These are phyloP conservation scores for Neospermospora avenae DNA, from an alignment of 2,329 filamentous ascomycete species.

Conservation along the genomic window DNA sequence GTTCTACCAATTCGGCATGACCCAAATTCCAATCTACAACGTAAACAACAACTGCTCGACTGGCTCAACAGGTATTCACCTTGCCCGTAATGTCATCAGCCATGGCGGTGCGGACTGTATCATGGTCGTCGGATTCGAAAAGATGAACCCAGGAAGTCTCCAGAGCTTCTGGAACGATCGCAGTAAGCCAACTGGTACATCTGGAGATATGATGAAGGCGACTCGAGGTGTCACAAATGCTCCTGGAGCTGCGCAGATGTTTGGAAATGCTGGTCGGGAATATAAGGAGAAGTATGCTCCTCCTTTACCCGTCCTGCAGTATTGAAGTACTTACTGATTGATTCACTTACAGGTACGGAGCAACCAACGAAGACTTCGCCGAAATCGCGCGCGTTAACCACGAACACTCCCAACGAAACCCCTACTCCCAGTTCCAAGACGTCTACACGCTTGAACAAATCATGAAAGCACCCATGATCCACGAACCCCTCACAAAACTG, in stretches of 20 bases:
- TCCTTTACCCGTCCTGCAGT: no score
- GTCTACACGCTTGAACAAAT: slow-evolving; percentile 88
- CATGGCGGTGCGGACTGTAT: slow-evolving; percentile 83
- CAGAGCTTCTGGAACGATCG: slow-evolving; percentile 83
- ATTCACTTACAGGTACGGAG: slow-evolving; percentile 62
- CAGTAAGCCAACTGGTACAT: slow-evolving; percentile 72
- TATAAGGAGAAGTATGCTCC: slow-evolving; percentile 76
- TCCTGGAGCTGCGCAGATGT: slow-evolving; percentile 86
- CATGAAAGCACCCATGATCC: slow-evolving; percentile 70
- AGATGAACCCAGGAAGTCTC: slow-evolving; percentile 92
- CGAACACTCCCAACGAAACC: slow-evolving; percentile 85
- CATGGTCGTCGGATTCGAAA: slow-evolving; percentile 92
- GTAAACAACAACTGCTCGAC: slow-evolving; percentile 99
- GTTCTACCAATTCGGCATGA: slow-evolving; percentile 99
- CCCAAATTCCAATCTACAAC: slow-evolving; percentile 92
- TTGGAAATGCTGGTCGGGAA: slow-evolving; percentile 89
- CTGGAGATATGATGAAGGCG: slow-evolving; percentile 73
- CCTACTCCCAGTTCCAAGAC: slow-evolving; percentile 95
- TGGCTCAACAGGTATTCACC: slow-evolving; percentile 83
- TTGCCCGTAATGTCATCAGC: slow-evolving; percentile 76
- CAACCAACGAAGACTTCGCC: slow-evolving; percentile 80
- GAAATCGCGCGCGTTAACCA: slow-evolving; percentile 95
- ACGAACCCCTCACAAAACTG: slow-evolving; percentile 89
- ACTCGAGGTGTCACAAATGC: slow-evolving; percentile 79
- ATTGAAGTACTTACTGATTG: slow-evolving; percentile 7